A percentile compares a stretch with the other conserved stretches of the same genome.
Evolutionary conservation across 148 eudicot species (phyloP).

Genomic region (Dianthus caryophyllus): DNA sequence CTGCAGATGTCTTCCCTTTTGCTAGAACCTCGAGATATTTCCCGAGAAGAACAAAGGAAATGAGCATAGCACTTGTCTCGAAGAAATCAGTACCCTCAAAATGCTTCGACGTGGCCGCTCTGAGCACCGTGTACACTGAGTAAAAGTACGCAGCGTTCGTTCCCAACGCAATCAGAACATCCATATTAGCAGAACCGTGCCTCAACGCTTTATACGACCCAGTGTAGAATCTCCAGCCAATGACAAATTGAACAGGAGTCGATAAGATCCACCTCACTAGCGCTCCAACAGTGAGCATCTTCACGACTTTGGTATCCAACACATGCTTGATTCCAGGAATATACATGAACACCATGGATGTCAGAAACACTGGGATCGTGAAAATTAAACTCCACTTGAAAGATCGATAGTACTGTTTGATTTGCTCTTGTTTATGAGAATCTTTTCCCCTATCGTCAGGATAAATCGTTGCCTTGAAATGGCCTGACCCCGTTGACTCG

Average conservation of each 20-base stretch:
- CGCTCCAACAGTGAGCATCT: slow-evolving; percentile 69
- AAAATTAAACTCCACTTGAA: slow-evolving; percentile 85
- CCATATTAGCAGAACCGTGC: slow-evolving; percentile 94
- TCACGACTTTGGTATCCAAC: slow-evolving; percentile 61
- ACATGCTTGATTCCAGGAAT: slow-evolving; percentile 61
- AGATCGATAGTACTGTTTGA: slow-evolving; percentile 49
- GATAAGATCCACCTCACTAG: slow-evolving; percentile 75
- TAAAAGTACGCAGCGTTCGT: slow-evolving; percentile 96
- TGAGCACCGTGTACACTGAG: slow-evolving; percentile 69
- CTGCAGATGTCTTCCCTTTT: slow-evolving; percentile 92
- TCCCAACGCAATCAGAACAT: slow-evolving; percentile 89
- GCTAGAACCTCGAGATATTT: slow-evolving; percentile 91
- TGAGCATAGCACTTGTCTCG: slow-evolving; percentile 92
- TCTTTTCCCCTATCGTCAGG: slow-evolving; percentile 66
- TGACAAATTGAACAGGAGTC: slow-evolving; percentile 89
- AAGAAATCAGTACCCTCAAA: slow-evolving; percentile 81
- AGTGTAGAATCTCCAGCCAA: slow-evolving; percentile 70
- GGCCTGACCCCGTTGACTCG: slow-evolving; percentile 57
- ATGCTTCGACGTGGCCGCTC: slow-evolving; percentile 65
- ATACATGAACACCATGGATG: slow-evolving; percentile 92
- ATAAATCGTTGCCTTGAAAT: slow-evolving; percentile 58
- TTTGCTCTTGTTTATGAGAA: slow-evolving; percentile 54
- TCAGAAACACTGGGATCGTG: slow-evolving; percentile 76
- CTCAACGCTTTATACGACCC: slow-evolving; percentile 80
- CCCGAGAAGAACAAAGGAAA: slow-evolving; percentile 85